These are phyloP conservation scores for Friedmanniomyces simplex DNA, from an alignment of 495 filamentous ascomycete species.

Conservation along the genomic window DNA sequence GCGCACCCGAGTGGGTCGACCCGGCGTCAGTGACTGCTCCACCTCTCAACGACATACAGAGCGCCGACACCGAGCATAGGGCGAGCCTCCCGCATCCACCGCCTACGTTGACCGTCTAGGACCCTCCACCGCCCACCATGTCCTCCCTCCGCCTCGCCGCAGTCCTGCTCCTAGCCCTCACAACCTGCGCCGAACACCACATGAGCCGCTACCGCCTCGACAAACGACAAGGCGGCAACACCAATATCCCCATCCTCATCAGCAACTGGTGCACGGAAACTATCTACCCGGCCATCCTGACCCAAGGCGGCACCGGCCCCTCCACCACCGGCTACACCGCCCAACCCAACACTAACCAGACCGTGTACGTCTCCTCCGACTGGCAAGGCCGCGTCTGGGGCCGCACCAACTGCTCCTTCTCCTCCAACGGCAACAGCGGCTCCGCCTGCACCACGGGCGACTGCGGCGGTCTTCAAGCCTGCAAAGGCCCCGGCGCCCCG, in stretches of 20 bases:
- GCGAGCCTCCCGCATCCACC: not conserved
- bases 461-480: constrained; percentile 56
- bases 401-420: constrained; percentile 70
- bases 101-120: no score
- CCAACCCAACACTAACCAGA: constrained; percentile 36
- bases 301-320: constrained; percentile 54
- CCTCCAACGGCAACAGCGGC: constrained; percentile 39
- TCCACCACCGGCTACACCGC: constrained; percentile 54
- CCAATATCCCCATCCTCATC: constrained; percentile 32
- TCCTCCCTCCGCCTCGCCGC: not conserved
- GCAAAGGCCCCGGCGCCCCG: constrained; percentile 49
- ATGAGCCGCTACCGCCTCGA: constrained; percentile 7
- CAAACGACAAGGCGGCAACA: constrained; percentile 10
- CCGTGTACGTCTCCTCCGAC: constrained; percentile 49
- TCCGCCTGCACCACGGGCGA: constrained; percentile 60
- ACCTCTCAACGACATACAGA: no score
- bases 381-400: constrained; percentile 79
- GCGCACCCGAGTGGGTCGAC: no score
- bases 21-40: no score
- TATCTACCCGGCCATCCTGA: constrained; percentile 62
- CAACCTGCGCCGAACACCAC: constrained; percentile 14
- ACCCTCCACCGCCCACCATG: not conserved
- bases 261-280: constrained; percentile 56
- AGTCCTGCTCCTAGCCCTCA: not conserved
- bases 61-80: no score